Base-by-base conservation (phyloP, 371 early-diverging fungal species). In the Smittium mucronatum region DNA sequence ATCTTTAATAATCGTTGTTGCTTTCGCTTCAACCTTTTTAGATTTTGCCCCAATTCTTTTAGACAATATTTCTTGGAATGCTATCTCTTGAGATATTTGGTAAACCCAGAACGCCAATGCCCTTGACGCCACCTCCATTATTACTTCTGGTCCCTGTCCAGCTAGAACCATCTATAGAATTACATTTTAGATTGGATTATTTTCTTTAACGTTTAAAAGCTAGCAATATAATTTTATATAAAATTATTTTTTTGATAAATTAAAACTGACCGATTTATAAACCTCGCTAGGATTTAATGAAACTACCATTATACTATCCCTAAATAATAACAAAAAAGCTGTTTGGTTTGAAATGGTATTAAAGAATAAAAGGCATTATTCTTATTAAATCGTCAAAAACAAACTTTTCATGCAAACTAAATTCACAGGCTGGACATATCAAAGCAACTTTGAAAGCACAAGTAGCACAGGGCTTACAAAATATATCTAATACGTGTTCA, bases 401-500 rank as follows among this genome's bases (percentile, higher is more conserved):
- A 11, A 36, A 67, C 67, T 30, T 67, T 36, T 67, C 67, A 36
- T 33, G 36, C 1, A 67, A 29, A 28, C 67, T 67, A 57, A 28
- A 36, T 35, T 67, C 33, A 67, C 67, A 67, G 1, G 67, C 67
- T 26, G 67, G 67, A 47, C 67, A 67, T 21, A 67, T 29, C 33
- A 67, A 29, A 1, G 67, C 67, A 17, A 67, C 28, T 15, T 67
- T 67, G 28, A 67, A 67, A 11, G 67, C 67, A 28, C 8, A 16
- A 34, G 57, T 11, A 5, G 36, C 67, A 36, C 67, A 67, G 25
- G 15, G 25, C 67, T 67, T 67, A 36, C 67, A 67, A 31, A 67
- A 67, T 26, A 67, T 67, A 29, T 67, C 67, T 67, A 65, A 34
- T 65, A n/a, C n/a, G n/a, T n/a, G n/a, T n/a, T n/a, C n/a, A n/a